Percentiles rank a stretch among this genome's conserved stretches.
Conservation (phyloP, 1,139 yeast genomes). For the Saccharomyces hybrid region DNA sequence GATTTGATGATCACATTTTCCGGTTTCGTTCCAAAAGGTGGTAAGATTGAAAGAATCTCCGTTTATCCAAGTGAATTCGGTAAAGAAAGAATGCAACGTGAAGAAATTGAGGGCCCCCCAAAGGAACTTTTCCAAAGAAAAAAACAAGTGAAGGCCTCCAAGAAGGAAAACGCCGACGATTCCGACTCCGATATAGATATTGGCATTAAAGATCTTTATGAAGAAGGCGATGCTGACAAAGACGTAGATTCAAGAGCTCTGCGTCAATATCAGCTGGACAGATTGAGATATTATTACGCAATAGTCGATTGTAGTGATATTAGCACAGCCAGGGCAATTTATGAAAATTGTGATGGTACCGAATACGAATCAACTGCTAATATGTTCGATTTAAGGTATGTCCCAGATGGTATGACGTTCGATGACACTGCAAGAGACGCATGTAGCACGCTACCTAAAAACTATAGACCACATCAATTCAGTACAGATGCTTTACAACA, state of each 20-base stretch:
- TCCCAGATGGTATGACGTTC: constrained; percentile 87
- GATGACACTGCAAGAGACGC: constrained; percentile 67
- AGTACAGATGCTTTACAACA: constrained; percentile 92
- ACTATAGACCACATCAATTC: constrained; percentile 75
- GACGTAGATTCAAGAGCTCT: constrained; percentile 62
- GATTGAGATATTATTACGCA: constrained; percentile 85
- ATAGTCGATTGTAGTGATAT: constrained; percentile 79
- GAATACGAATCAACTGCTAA: constrained; percentile 96
- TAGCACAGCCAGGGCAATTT: constrained; percentile 65
- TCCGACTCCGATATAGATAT: constrained; percentile 45
- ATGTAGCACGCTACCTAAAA: constrained; percentile 65
- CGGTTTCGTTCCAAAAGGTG: constrained; percentile 76
- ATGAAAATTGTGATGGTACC: constrained; percentile 85
- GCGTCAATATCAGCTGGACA: constrained; percentile 78
- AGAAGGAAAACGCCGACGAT: constrained; percentile 33
- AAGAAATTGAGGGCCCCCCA: constrained; percentile 91
- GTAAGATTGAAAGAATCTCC: constrained; percentile 58
- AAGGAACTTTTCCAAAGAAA: constrained; percentile 60
- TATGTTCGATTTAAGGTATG: constrained; percentile 81
- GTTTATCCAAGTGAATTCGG: constrained; percentile 95
- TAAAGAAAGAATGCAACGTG: constrained; percentile 83
- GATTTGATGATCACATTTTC: constrained; percentile 87
- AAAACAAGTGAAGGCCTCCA: constrained; percentile 33
- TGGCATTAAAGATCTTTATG: constrained; percentile 58
- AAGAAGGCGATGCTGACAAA: constrained; percentile 63